Percentiles rank a stretch among this genome's conserved stretches.
phyloP scores from a whole-genome alignment of 768 basidiomycete species.

The Tylopilus felleus region DNA sequence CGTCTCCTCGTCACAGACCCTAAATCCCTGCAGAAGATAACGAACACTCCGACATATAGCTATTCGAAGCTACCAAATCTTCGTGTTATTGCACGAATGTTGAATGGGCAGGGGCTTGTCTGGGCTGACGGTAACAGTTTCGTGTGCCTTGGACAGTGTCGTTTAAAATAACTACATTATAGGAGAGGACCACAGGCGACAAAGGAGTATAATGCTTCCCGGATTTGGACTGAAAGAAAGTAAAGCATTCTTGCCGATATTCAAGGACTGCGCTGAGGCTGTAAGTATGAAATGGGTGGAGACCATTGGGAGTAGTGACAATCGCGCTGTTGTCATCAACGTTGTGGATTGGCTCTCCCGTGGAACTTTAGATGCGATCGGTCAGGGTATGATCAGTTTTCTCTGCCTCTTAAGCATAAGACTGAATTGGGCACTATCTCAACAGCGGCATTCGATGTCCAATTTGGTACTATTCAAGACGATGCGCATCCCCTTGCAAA shows the following conservation, averaged over 20 bases:
- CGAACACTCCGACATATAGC: slow-evolving; percentile 39
- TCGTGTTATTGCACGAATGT: slow-evolving; percentile 4
- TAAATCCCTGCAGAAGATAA: slow-evolving; percentile 38
- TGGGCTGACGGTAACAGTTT: slow-evolving; percentile 38
- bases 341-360: slow-evolving; percentile 32
- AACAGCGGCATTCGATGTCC: slow-evolving; percentile 44
- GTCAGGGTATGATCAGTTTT: slow-evolving; percentile 35
- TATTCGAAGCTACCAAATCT: slow-evolving; percentile 35
- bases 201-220: slow-evolving; percentile 51
- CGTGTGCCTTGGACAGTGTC: neutral
- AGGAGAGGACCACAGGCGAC: slow-evolving; percentile 47
- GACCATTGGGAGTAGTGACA: neutral
- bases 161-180: slow-evolving; percentile 4
- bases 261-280: slow-evolving; percentile 34
- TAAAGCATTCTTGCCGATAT: slow-evolving; percentile 49
- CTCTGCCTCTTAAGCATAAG: neutral
- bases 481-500: slow-evolving; percentile 2
- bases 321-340: slow-evolving; percentile 14
- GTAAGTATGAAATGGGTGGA: slow-evolving; percentile 22
- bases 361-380: slow-evolving; percentile 47
- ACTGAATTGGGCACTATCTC: neutral
- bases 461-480: slow-evolving; percentile 2
- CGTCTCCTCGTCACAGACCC: slow-evolving; percentile 44
- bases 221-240: slow-evolving; percentile 51
- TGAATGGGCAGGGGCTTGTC: slow-evolving; percentile 33